A percentile compares a stretch with the other conserved stretches of the same genome.
Conservation (phyloP, 176 grass and related monocot genomes). For the Eremochloa ophiuroides region DNA sequence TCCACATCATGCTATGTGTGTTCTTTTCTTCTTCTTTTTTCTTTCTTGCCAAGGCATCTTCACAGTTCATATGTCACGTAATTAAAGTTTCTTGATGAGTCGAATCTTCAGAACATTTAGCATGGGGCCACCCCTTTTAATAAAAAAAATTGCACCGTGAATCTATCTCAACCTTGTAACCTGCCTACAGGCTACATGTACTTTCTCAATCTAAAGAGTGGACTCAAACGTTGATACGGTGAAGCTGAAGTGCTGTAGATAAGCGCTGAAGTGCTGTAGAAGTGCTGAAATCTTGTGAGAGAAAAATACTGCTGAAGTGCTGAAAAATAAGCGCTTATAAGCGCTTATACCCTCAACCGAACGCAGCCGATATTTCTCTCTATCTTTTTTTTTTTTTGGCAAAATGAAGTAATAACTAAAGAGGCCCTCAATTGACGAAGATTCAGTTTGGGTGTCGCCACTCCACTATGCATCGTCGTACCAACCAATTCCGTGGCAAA, state of each 20-base stretch:
- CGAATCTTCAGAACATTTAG: neutral
- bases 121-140: neutral
- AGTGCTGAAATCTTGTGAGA: no score
- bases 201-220: no score
- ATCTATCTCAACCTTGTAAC: neutral
- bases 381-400: no score
- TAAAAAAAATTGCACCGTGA: neutral
- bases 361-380: neutral
- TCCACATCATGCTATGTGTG: neutral
- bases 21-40: neutral
- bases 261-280: no score
- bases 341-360: no score
- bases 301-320: no score
- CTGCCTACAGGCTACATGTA: no score
- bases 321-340: no score
- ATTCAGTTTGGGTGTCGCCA: neutral
- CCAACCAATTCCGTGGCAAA: neutral
- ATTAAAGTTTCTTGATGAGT: neutral
- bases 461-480: neutral
- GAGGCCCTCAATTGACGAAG: no score
- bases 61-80: neutral
- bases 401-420: no score
- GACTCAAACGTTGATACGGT: neutral
- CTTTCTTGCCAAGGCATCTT: neutral
- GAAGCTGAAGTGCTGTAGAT: no score